These are phyloP conservation scores for Gloeophyllum trabeum DNA, from an alignment of 768 basidiomycete genomes.

Conservation along the genomic window DNA sequence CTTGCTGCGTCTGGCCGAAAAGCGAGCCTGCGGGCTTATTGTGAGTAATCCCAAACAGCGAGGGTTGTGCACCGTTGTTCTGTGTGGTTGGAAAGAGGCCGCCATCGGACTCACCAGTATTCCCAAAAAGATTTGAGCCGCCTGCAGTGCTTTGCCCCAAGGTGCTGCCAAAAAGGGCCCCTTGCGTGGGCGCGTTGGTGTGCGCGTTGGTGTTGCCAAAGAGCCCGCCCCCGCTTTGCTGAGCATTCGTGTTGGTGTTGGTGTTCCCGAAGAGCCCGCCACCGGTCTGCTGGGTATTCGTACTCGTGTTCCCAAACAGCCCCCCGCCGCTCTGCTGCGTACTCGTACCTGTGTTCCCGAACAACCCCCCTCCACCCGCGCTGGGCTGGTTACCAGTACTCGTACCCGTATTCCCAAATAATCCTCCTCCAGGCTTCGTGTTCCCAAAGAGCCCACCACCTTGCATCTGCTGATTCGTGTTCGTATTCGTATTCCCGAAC, in stretches of 20 bases:
- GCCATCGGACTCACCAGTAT: slow-evolving; percentile 7
- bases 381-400: slow-evolving; percentile 4
- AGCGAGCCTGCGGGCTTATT: slow-evolving; percentile 15
- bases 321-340: slow-evolving; percentile 1
- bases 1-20: slow-evolving; percentile 27
- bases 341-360: slow-evolving; percentile 10
- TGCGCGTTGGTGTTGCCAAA: slow-evolving; percentile 5
- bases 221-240: slow-evolving; percentile 10
- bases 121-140: slow-evolving; percentile 15
- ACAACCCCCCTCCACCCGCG: slow-evolving; percentile 6
- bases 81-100: slow-evolving; percentile 14
- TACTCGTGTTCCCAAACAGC: slow-evolving; percentile 13
- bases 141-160: slow-evolving; percentile 15
- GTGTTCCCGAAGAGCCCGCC: slow-evolving; percentile 13
- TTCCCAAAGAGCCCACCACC: slow-evolving; percentile 13
- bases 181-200: slow-evolving; percentile 9
- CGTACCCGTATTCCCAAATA: slow-evolving; percentile 15
- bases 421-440: slow-evolving; percentile 11
- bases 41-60: slow-evolving; percentile 11
- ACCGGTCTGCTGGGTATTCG: slow-evolving; percentile 4
- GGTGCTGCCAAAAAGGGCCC: slow-evolving; percentile 5
- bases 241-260: slow-evolving; percentile 7
- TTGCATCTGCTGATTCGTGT: slow-evolving; percentile 2
- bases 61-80: too few species aligned
- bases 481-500: slow-evolving; percentile 10